phyloP scores from a whole-genome alignment of 2,329 filamentous ascomycete species.

The Claviceps maximensis region DNA sequence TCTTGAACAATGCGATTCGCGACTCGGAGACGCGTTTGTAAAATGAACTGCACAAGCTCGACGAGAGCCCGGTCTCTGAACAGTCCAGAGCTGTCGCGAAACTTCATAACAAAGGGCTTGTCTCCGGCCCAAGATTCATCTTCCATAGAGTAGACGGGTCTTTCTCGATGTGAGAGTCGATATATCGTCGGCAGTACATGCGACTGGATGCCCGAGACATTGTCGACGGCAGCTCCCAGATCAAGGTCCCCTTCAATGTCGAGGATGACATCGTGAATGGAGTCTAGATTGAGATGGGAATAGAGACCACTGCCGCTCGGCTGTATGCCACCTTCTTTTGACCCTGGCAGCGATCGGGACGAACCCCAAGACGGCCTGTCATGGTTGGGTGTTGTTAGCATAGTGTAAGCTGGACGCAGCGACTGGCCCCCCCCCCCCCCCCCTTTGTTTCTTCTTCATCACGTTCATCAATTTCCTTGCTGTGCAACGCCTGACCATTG shows the following conservation, averaged over 20 bases:
- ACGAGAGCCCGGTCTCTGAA: conserved; percentile 15
- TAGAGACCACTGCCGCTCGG: conserved; percentile 15
- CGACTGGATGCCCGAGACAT: conserved; percentile 3
- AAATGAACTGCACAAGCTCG: conserved; percentile 16
- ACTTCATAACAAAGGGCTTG: conserved; percentile 13
- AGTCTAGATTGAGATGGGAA: conserved; percentile 23
- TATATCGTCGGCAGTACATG: conserved; percentile 3
- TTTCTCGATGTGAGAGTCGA: neutral
- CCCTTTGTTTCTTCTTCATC: too few relatives aligned
- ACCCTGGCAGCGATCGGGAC: conserved; percentile 3
- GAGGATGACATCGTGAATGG: conserved; percentile 21
- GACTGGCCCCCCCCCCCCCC: neutral
- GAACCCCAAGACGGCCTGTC: conserved; percentile 1
- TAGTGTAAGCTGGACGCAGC: neutral
- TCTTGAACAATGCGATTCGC: conserved; percentile 18
- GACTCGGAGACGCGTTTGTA: conserved; percentile 17
- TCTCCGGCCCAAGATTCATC: conserved; percentile 5
- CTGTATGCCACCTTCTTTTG: conserved; percentile 7
- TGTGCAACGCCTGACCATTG: too few relatives aligned
- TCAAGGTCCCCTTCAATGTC: conserved; percentile 15
- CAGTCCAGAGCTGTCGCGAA: conserved; percentile 14
- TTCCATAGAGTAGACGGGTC: conserved; percentile 6
- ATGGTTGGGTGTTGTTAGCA: neutral
- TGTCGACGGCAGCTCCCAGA: conserved; percentile 3
- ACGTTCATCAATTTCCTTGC: too few relatives aligned